Evolutionary conservation across 768 basidiomycete species (phyloP).

Genomic region (Gloeophyllum trabeum): DNA sequence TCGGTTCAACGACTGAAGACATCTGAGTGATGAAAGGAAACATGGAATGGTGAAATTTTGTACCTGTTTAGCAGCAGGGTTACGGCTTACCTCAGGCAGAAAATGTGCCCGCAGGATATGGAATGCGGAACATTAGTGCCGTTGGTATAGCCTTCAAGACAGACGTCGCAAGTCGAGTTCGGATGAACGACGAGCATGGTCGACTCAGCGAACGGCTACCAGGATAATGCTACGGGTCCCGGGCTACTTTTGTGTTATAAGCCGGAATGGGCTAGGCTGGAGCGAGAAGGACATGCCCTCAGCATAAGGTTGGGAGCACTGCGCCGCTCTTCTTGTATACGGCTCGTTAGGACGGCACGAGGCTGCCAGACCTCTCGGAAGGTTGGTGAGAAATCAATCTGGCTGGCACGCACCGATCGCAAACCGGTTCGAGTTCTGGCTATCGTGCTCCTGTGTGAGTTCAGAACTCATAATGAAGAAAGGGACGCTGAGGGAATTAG

Average conservation of each 20-base stretch:
- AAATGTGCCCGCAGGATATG: constrained; percentile 64
- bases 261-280: neutral
- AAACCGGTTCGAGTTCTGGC: no score
- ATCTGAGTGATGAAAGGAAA: constrained; percentile 24
- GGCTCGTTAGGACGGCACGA: neutral
- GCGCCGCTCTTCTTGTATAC: neutral
- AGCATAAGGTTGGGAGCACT: neutral
- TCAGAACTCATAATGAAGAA: no score
- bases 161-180: constrained; percentile 66
- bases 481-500: no score
- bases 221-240: neutral
- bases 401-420: no score
- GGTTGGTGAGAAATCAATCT: no score
- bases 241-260: neutral
- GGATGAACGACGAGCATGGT: constrained; percentile 58
- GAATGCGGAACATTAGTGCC: constrained; percentile 48
- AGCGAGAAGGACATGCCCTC: neutral
- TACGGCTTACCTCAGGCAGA: constrained; percentile 38
- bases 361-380: neutral
- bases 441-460: no score
- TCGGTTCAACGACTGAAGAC: constrained; percentile 37
- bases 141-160: constrained; percentile 49
- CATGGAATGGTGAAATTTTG: constrained; percentile 5
- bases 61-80: neutral
- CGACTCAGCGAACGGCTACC: constrained; percentile 6